Base-by-base conservation (phyloP, 352 stramenopile genomes). In the Globisporangium emineosum region DNA sequence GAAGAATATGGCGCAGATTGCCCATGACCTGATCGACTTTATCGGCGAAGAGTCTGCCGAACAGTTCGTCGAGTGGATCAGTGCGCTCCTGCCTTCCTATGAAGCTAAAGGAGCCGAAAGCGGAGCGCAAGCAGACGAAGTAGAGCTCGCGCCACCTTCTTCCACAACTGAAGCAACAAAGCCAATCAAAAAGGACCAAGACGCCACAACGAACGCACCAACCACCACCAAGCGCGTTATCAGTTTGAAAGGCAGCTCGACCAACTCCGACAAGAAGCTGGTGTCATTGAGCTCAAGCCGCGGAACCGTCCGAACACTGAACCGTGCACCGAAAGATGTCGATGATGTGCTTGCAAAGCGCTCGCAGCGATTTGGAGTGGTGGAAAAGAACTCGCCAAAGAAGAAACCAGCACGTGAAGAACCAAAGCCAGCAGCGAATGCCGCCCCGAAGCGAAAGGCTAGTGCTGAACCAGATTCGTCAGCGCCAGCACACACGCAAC, bases 1-100 rank as follows among this genome's bases (percentile, higher is more conserved):
- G 77, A 93, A 93, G 70, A 88, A 78, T 56, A 91, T 94, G 83
- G 76, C 72, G 63, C 83, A 93, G 73, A 92, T 94, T 69, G 76
- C 79, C 13, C 70, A 86, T 67, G 86, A 93, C 69, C 79, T 94
- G 43, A 75, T 91, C 52, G 83, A 94, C 62, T 94, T 94, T 37
- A 91, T 94, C 63, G 86, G 86, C 25, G 83, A 90, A 29, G 86
- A 94, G 55, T 79, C 82, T 6, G 80, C 86, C 25, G 72, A 90
- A 58, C 74, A 86, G 57, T 91, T 92, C 29, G 86, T 86, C 66
- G 65, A 66, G 33, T 94, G 86, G 83, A 76, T 94, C 53, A 81
- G 79, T 61, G 59, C 72, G 17, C 60, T 84, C 57, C 71, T 93
- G 37, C 73, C 74, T 5, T 72, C 69, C 32, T 81, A 88, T 49